Evolutionary conservation across 441 rosid genomes (phyloP).

Genomic region (Flueggea neowawraea): DNA sequence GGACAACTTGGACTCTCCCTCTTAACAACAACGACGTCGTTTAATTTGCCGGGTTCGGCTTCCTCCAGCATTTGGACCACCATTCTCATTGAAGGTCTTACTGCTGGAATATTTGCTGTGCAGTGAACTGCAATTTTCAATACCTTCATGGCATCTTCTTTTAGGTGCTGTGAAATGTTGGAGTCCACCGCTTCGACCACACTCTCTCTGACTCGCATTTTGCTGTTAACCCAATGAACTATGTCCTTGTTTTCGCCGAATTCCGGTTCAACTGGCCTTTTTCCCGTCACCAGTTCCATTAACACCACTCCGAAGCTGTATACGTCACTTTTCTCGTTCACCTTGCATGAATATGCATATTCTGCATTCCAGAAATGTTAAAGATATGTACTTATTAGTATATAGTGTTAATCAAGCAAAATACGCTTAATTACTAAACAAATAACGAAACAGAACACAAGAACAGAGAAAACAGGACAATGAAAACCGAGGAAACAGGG

Average conservation of each 20-base stretch:
- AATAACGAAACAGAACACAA: background rate
- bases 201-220: slow-evolving; percentile 40
- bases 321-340: slow-evolving; percentile 82
- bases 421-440: too few species aligned
- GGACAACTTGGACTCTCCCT: slow-evolving; percentile 15
- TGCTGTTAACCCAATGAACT: slow-evolving; percentile 66
- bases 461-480: background rate
- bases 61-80: slow-evolving; percentile 91
- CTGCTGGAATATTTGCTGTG: slow-evolving; percentile 52
- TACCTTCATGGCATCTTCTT: slow-evolving; percentile 62
- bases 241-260: slow-evolving; percentile 80
- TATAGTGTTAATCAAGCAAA: too few species aligned
- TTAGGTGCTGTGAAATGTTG: slow-evolving; percentile 40
- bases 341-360: slow-evolving; percentile 76
- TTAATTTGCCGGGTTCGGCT: slow-evolving; percentile 56
- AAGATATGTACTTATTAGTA: too few species aligned
- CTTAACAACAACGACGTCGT: slow-evolving; percentile 33
- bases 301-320: slow-evolving; percentile 92
- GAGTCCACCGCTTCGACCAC: slow-evolving; percentile 56
- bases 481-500: too few species aligned
- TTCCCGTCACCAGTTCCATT: slow-evolving; percentile 84
- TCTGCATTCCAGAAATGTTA: slow-evolving; percentile 33
- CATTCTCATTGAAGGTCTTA: slow-evolving; percentile 76
- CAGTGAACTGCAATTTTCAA: slow-evolving; percentile 66
- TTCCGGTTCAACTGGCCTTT: slow-evolving; percentile 67